Percentiles rank a stretch among this genome's conserved stretches.
phyloP scores from a whole-genome alignment of 2,329 filamentous ascomycete genomes.

The Pseudogymnoascus sp. region DNA sequence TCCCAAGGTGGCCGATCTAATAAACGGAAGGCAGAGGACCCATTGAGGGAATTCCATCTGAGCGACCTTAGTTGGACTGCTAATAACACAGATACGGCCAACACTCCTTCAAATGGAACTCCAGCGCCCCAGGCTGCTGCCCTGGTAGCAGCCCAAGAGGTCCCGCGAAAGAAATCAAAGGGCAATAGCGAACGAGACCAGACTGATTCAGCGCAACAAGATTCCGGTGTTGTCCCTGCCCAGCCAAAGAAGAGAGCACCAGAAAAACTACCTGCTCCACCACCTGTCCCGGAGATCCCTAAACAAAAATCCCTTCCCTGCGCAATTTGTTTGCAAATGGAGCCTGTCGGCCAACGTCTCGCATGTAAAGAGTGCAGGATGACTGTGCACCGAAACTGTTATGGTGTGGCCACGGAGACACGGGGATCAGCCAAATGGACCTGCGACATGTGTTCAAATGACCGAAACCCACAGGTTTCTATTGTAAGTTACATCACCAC shows the following conservation, averaged over 20 bases:
- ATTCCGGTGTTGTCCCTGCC: conserved; percentile 30
- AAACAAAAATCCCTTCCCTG: conserved; percentile 51
- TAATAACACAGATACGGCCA: conserved; percentile 21
- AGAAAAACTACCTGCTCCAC: conserved; percentile 41
- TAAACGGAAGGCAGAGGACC: conserved; percentile 87
- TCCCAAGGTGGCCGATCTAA: conserved; percentile 72
- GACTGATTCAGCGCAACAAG: conserved; percentile 38
- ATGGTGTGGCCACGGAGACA: conserved; percentile 66
- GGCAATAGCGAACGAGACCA: conserved; percentile 41
- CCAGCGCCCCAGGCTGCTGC: conserved; percentile 20
- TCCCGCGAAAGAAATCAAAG: conserved; percentile 60
- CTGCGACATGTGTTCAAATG: conserved; percentile 93
- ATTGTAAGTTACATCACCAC: conserved; percentile 51
- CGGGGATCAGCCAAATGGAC: conserved; percentile 74
- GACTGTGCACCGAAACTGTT: conserved; percentile 86
- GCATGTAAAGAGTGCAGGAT: conserved; percentile 82
- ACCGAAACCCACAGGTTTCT: conserved; percentile 86
- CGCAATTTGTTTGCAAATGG: conserved; percentile 70
- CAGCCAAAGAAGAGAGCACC: conserved; percentile 43
- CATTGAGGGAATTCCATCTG: conserved; percentile 48
- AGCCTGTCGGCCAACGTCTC: conserved; percentile 62
- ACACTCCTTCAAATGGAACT: conserved; percentile 20
- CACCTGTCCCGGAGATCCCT: not conserved
- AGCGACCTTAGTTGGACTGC: conserved; percentile 53
- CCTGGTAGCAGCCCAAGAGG: conserved; percentile 37